A percentile compares a stretch with the other conserved stretches of the same genome.
phyloP scores from a whole-genome alignment of 2,329 filamentous ascomycete species.

The Colletotrichum truncatum region DNA sequence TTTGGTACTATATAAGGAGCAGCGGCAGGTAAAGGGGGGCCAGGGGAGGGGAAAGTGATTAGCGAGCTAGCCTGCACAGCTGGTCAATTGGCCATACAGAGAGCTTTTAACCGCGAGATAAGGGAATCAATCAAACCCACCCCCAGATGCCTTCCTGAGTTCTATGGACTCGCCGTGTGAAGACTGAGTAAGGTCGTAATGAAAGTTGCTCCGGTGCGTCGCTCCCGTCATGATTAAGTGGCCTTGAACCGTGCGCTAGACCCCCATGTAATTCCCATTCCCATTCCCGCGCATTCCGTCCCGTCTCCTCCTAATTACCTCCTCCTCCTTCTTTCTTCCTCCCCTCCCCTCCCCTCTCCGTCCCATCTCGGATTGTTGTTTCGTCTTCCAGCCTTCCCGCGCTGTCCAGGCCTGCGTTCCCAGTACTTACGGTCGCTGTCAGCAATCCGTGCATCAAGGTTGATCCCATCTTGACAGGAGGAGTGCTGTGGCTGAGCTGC shows the following conservation, averaged over 20 bases:
- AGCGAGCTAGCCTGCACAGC: neutral
- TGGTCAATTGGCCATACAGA: slow-evolving; percentile 11
- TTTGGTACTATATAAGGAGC: neutral
- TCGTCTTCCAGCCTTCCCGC: neutral
- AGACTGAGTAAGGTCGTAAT: neutral
- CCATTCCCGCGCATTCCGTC: slow-evolving; percentile 24
- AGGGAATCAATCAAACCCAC: neutral
- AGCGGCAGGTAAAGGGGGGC: slow-evolving; percentile 24
- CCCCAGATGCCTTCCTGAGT: neutral
- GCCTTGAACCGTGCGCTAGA: slow-evolving; percentile 19
- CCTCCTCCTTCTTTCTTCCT: neutral
- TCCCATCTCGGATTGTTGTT: slow-evolving; percentile 14
- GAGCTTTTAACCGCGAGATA: neutral
- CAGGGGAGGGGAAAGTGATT: neutral
- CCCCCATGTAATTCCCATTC: neutral
- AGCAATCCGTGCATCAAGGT: neutral
- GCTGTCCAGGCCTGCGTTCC: neutral
- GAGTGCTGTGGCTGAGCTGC: slow-evolving; percentile 13
- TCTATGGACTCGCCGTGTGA: too few relatives aligned
- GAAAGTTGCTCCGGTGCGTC: neutral
- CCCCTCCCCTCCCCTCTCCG: slow-evolving; percentile 3
- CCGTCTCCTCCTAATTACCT: slow-evolving; percentile 11
- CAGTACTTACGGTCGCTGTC: neutral
- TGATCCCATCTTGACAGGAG: slow-evolving; percentile 8
- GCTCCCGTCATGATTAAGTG: neutral